Base-by-base conservation (phyloP, 805 yeast species). In the Maudiozyma pseudohumilis region DNA sequence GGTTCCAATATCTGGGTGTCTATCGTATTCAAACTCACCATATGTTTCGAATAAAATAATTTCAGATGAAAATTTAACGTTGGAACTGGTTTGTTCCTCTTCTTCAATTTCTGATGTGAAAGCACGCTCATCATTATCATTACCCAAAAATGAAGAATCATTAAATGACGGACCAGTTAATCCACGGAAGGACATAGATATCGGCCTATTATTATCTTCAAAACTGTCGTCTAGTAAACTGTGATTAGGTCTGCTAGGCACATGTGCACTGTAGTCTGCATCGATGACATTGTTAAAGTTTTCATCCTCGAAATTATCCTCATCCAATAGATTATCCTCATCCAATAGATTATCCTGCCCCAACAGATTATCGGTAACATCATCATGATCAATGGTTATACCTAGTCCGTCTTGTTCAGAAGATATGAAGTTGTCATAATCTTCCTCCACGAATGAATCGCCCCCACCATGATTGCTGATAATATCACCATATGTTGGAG, bases 1-100 rank as follows among this genome's bases (percentile, higher is more conserved):
- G 2, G 96, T 87, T 3, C 95, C 94, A 21, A 78, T 68, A 44
- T 87, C 96, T 0, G 96, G 96, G 46, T 79, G 86, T 50, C 98
- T 75, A 59, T 89, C 96, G 59, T 89, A 89, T 46, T 83, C 96
- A 15, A 73, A 77, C 26, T 78, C 77, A 41, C 79, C 72, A 58
- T 81, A 86, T 0, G 96, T 89, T 42, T 86, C 94, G 59, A 78
- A 89, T 30, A 92, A 70, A 6, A 84, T 72, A 40, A 92, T 84
- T 48, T 86, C 69, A 1, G 94, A 78, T 5, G 94, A 81, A 60
- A 89, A 89, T 34, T 74, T 37, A 6, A 43, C 39, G 12, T 30
- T 12, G 6, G 20, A 13, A 2, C 18, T 13, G 11, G 31, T 16
- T 28, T 28, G 19, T 11, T 15, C 31, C 15, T 27, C 29, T 28